Conservation (phyloP, 2,329 filamentous ascomycete genomes). For the Hypoxylon sp. region DNA sequence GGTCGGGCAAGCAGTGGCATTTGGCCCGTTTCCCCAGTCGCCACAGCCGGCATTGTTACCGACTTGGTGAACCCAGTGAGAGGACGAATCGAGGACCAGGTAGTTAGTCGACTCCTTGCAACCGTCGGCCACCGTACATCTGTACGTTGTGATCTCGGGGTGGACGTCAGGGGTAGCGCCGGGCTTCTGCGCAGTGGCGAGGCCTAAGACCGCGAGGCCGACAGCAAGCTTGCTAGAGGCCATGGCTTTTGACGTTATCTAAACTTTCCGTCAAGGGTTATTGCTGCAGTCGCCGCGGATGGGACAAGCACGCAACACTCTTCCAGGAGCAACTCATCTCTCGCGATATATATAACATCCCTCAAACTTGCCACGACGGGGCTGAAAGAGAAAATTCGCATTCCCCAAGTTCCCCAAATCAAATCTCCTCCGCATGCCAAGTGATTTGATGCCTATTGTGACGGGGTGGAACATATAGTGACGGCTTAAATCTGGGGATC, state of each 20-base stretch:
- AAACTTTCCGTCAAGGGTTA: constrained; percentile 4
- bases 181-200: constrained; percentile 55
- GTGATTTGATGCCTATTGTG: constrained; percentile 43
- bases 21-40: constrained; percentile 54
- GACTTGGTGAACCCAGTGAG: constrained; percentile 61
- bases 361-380: constrained; percentile 12
- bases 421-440: constrained; percentile 41
- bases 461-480: constrained; percentile 42
- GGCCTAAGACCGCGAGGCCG: constrained; percentile 51
- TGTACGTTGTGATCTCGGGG: constrained; percentile 64
- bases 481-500: constrained; percentile 34
- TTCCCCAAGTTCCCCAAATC: constrained; percentile 39
- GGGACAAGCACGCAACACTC: constrained; percentile 36
- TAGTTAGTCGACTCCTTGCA: constrained; percentile 63
- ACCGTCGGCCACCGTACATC: constrained; percentile 66
- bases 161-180: constrained; percentile 60
- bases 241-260: constrained; percentile 43
- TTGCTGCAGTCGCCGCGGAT: constrained; percentile 13
- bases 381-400: constrained; percentile 7
- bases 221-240: constrained; percentile 47
- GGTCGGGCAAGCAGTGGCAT: constrained; percentile 63
- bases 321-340: constrained; percentile 32
- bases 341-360: constrained; percentile 27
- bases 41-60: constrained; percentile 55
- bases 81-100: constrained; percentile 64